phyloP scores from a whole-genome alignment of 805 yeast species.

The Ogataea angusta region DNA sequence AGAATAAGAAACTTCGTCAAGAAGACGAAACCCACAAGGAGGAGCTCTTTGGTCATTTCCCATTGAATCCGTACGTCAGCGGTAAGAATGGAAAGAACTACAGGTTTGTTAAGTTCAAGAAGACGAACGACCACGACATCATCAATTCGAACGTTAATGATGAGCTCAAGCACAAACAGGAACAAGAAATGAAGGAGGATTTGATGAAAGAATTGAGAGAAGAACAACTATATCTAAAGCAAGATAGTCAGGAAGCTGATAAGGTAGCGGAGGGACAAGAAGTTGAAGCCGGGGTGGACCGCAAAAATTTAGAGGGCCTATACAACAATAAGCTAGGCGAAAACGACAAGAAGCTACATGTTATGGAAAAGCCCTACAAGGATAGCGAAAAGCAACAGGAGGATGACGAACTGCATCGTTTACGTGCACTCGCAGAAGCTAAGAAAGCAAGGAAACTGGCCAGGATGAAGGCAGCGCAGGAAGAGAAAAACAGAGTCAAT shows the following conservation, averaged over 20 bases:
- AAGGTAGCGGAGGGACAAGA: conserved; percentile 9
- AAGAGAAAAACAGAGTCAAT: conserved; percentile 19
- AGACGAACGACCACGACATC: conserved; percentile 24
- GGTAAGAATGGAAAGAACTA: conserved; percentile 31
- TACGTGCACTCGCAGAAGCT: conserved; percentile 29
- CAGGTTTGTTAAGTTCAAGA: conserved; percentile 32
- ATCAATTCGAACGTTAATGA: conserved; percentile 28
- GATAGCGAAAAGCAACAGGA: conserved; percentile 16
- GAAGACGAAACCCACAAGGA: conserved; percentile 17
- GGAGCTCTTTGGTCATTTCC: conserved; percentile 30
- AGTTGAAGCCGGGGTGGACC: conserved; percentile 10
- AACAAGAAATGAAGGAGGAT: conserved; percentile 18
- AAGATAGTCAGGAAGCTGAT: conserved; percentile 1
- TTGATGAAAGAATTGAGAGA: conserved; percentile 13
- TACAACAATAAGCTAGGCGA: conserved; percentile 21
- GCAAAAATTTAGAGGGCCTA: conserved; percentile 14
- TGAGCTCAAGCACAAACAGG: conserved; percentile 19
- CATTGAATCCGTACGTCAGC: conserved; percentile 29
- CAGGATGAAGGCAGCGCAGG: conserved; percentile 18
- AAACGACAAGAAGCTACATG: conserved; percentile 27
- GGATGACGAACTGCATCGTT: conserved; percentile 29
- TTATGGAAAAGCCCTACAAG: conserved; percentile 22
- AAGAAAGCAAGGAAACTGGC: conserved; percentile 24
- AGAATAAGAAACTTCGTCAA: conserved; percentile 8
- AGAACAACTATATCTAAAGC: conserved; percentile 7